A percentile compares a stretch with the other conserved stretches of the same genome.
These are phyloP conservation scores for Elaeis guineensis DNA, from an alignment of 176 grass and related monocot species.

Conservation along the genomic window DNA sequence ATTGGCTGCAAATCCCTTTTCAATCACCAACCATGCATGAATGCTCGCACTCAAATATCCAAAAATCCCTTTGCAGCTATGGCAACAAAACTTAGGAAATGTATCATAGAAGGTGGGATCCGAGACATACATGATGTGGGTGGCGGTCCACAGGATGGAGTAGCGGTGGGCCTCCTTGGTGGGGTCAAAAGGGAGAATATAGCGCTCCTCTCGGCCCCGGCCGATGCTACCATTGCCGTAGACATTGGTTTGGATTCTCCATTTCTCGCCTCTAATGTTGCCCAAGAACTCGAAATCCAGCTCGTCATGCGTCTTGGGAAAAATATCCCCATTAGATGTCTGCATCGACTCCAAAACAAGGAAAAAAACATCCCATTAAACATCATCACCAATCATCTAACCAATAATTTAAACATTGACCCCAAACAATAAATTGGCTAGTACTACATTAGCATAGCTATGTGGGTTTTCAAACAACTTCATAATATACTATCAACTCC, in stretches of 20 bases:
- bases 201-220: conserved; percentile 22
- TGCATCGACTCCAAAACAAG: background rate
- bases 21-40: too few species aligned
- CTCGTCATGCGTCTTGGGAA: conserved; percentile 18
- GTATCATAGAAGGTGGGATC: background rate
- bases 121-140: background rate
- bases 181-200: conserved; percentile 12
- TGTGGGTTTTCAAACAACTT: too few species aligned
- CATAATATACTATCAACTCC: too few species aligned
- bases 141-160: conserved; percentile 19
- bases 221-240: conserved; percentile 20
- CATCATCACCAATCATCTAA: background rate
- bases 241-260: conserved; percentile 20
- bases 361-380: background rate
- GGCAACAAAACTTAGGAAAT: too few species aligned
- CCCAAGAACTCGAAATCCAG: conserved; percentile 20
- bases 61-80: too few species aligned
- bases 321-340: conserved; percentile 16
- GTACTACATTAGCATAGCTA: too few species aligned
- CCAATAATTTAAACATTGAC: background rate
- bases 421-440: too few species aligned
- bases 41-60: too few species aligned
- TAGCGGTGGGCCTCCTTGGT: conserved; percentile 14
- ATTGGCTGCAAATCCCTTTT: too few species aligned
- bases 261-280: conserved; percentile 8